phyloP scores from a whole-genome alignment of 2,329 filamentous ascomycete genomes.

The Fusarium heterosporum region DNA sequence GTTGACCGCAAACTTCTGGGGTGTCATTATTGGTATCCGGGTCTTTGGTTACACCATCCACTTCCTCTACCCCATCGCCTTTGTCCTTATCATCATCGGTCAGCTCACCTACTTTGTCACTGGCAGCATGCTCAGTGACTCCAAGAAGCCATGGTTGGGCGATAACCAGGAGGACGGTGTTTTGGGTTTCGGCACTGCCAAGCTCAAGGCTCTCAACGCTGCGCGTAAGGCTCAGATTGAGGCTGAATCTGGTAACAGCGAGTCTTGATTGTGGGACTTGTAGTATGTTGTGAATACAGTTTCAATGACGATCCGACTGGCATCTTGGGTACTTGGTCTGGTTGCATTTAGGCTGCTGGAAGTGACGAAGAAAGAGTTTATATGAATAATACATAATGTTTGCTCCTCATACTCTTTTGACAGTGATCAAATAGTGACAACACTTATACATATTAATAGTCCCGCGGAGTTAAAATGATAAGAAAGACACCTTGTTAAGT shows the following conservation, averaged over 20 bases:
- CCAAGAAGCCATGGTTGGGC: constrained; percentile 95
- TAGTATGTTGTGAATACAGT: not conserved
- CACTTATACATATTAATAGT: no score
- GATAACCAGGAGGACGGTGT: constrained; percentile 85
- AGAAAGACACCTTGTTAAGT: no score
- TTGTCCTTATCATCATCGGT: constrained; percentile 89
- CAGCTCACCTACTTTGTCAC: constrained; percentile 89
- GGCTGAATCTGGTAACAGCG: constrained; percentile 41
- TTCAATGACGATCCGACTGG: not conserved
- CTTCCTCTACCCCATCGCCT: constrained; percentile 95
- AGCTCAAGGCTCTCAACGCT: constrained; percentile 75
- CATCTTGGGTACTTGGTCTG: not conserved
- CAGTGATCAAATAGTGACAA: no score
- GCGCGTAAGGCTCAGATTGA: constrained; percentile 58
- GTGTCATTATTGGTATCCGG: constrained; percentile 88
- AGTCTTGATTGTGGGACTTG: not conserved
- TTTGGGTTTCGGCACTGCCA: constrained; percentile 85
- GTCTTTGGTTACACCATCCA: constrained; percentile 86
- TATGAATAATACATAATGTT: constrained; percentile 15
- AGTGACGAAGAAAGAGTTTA: constrained; percentile 1
- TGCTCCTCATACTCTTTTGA: not conserved
- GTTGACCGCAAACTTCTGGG: constrained; percentile 97
- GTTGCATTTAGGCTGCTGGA: not conserved
- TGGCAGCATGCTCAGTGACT: constrained; percentile 84
- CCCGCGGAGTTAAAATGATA: no score